Percentiles rank a stretch among this genome's conserved stretches.
phyloP scores from a whole-genome alignment of 805 yeast species.

The Debaryomyces tyrocola region DNA sequence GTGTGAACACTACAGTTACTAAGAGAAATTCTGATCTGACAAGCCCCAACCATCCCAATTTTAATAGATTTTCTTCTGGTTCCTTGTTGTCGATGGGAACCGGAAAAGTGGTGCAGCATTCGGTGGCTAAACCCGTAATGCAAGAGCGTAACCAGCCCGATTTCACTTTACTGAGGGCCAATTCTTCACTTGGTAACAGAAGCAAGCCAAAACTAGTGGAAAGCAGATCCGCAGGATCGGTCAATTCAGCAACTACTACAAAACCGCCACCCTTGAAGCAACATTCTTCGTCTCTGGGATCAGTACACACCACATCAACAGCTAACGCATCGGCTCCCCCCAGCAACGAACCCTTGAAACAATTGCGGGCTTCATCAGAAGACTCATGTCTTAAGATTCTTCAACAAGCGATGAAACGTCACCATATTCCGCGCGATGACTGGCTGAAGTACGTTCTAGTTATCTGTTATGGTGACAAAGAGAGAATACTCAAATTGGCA shows the following conservation, averaged over 20 bases:
- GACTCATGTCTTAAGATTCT: constrained; percentile 88
- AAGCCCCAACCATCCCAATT: constrained; percentile 25
- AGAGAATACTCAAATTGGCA: constrained; percentile 74
- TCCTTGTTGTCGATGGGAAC: constrained; percentile 42
- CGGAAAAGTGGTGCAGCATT: constrained; percentile 37
- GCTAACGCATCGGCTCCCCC: constrained; percentile 7
- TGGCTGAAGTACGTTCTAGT: constrained; percentile 89
- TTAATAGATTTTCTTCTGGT: constrained; percentile 36
- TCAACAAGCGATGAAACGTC: constrained; percentile 85
- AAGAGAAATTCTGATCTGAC: constrained; percentile 10
- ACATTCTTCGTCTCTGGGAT: constrained; percentile 17
- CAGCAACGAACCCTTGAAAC: constrained; percentile 69
- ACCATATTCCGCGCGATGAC: constrained; percentile 72
- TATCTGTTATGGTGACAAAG: constrained; percentile 88
- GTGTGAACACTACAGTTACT: constrained; percentile 4
- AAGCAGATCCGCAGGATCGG: constrained; percentile 15
- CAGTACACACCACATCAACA: constrained; percentile 24
- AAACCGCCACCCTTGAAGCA: constrained; percentile 14
- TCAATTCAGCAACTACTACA: not conserved
- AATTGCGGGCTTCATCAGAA: constrained; percentile 80
- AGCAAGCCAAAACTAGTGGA: constrained; percentile 22
- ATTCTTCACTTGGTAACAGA: constrained; percentile 3
- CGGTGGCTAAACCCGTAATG: constrained; percentile 19
- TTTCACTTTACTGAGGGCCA: constrained; percentile 7
- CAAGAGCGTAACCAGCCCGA: constrained; percentile 10